Base-by-base conservation (phyloP, 805 yeast genomes). In the Candida maris region DNA sequence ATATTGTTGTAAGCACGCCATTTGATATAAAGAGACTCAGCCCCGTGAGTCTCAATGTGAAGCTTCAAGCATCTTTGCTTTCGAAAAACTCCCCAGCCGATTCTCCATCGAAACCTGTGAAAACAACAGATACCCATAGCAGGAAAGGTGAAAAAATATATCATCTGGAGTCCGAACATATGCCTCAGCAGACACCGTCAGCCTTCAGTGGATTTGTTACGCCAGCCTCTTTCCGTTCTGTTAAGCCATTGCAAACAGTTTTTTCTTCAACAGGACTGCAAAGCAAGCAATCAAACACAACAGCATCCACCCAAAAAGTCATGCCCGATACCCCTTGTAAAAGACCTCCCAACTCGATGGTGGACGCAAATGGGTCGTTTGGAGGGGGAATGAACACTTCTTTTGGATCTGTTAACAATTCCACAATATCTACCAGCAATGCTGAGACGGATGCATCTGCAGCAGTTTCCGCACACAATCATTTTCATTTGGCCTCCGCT, bases 161-260 rank as follows among this genome's bases (percentile, higher is more conserved):
- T 10, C 19, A 15, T 17, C 10, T 29, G 15, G 18, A 16, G 19
- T 18, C 32, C 10, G 29, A 34, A 27, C 46, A 33, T 3, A 34
- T 29, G 28, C 18, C 30, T 8, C 30, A 36, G 27, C 46, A 34
- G 4, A 45, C 54, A 4, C 52, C 53, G 4, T 24, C 44, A 7
- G 30, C 41, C 14, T 16, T 7, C 20, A 41, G 42, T 10, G 44
- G 42, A 4, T 65, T 64, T 38, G 50, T 59, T 22, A 72, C 81
- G 0, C 79, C 83, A 1, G 76, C 71, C 26, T 66, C 73, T 12
- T 85, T 81, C 59, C 74, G 77, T 45, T 75, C 77, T 32, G 93
- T 84, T 16, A 84, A 82, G 54, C 96, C 96, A 3, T 68, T 86
- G 26, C 95, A 85, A 56, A 81, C 89, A 0, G 95, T 93, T 12